A percentile compares a stretch with the other conserved stretches of the same genome.
These are phyloP conservation scores for Vigna hirtella DNA, from an alignment of 306 rosid species.

Conservation along the genomic window DNA sequence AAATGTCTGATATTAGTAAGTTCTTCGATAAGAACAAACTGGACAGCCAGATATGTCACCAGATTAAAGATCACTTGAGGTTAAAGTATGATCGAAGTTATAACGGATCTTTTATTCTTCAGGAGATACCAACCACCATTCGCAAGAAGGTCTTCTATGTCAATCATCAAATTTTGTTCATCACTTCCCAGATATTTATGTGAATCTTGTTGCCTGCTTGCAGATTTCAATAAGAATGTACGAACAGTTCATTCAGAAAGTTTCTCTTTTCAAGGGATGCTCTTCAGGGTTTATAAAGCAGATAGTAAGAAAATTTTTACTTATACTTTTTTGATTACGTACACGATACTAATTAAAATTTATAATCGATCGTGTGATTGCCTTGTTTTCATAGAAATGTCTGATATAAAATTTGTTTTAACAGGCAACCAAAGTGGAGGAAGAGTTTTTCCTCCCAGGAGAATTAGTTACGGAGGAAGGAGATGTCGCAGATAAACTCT, in stretches of 20 bases:
- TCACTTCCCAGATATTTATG: not conserved
- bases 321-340: no score
- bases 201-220: conserved; percentile 25
- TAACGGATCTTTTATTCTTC: no score
- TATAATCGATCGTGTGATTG: no score
- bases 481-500: conserved; percentile 60
- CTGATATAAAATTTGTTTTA: conserved; percentile 33
- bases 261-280: conserved; percentile 64
- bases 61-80: no score
- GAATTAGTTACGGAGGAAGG: conserved; percentile 70
- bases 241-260: conserved; percentile 57
- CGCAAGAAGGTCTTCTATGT: no score
- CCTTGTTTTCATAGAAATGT: not conserved
- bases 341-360: no score
- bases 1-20: conserved; percentile 60
- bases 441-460: conserved; percentile 73
- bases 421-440: conserved; percentile 63
- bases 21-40: conserved; percentile 57
- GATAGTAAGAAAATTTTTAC: conserved; percentile 52
- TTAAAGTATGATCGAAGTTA: no score
- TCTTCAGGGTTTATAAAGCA: conserved; percentile 67
- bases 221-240: conserved; percentile 66
- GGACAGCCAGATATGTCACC: conserved; percentile 48
- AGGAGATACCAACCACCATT: no score
- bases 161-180: no score